These are phyloP conservation scores for Mortierella claussenii DNA, from an alignment of 192 early-diverging fungal species.

Conservation along the genomic window DNA sequence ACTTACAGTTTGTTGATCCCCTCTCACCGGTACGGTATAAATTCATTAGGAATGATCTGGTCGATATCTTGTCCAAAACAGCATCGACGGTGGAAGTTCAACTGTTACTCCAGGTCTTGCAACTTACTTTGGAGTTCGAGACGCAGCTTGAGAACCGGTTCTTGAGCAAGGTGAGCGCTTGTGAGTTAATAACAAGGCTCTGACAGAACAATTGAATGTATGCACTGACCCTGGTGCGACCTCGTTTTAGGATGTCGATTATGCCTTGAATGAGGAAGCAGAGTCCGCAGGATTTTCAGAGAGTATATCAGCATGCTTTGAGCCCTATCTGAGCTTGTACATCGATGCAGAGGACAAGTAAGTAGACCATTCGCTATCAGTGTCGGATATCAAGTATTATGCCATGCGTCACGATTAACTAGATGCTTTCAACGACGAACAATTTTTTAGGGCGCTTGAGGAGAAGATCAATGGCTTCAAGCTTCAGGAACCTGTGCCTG, in stretches of 20 bases:
- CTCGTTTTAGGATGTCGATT: conserved; percentile 29
- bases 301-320: conserved; percentile 84
- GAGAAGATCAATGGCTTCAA: conserved; percentile 70
- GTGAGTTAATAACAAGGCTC: too few species aligned
- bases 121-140: conserved; percentile 93
- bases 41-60: conserved; percentile 67
- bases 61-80: conserved; percentile 69
- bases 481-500: conserved; percentile 55
- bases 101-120: conserved; percentile 77
- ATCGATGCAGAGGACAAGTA: conserved; percentile 87
- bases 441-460: conserved; percentile 72
- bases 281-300: conserved; percentile 68
- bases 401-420: too few species aligned
- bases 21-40: background rate
- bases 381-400: too few species aligned
- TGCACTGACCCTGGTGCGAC: background rate
- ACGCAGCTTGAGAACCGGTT: conserved; percentile 83
- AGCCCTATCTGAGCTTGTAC: conserved; percentile 90
- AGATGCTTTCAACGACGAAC: too few species aligned
- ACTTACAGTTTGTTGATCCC: conserved; percentile 2
- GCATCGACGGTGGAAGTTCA: conserved; percentile 72
- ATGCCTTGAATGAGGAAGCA: conserved; percentile 30
- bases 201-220: too few species aligned
- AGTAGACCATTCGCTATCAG: conserved; percentile 16
- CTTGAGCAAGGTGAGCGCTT: conserved; percentile 58